phyloP scores from a whole-genome alignment of 2,329 filamentous ascomycete genomes.

The Fusarium siculi region DNA sequence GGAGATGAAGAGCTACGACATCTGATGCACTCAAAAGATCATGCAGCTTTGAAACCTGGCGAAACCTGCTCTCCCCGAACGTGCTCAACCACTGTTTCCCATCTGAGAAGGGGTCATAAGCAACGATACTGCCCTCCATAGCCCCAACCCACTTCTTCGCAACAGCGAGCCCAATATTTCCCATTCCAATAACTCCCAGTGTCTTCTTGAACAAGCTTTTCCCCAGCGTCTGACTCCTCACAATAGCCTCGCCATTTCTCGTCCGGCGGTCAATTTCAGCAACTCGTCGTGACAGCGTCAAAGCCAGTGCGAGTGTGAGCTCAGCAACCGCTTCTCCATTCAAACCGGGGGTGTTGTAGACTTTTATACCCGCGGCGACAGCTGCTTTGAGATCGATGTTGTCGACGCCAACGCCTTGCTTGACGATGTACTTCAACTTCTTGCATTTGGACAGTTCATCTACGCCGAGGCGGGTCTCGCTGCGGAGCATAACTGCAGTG shows the following conservation, averaged over 20 bases:
- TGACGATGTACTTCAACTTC: not conserved
- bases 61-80: rapidly evolving
- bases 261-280: not conserved
- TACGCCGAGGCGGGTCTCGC: not conserved
- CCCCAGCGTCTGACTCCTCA: not conserved
- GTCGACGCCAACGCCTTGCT: not conserved
- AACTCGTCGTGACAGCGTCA: not conserved
- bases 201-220: not conserved
- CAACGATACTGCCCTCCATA: not conserved
- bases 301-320: not conserved
- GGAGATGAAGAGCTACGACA: not conserved
- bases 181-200: not conserved
- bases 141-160: conserved; percentile 1
- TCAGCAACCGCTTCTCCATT: not conserved
- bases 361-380: rapidly evolving
- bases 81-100: not conserved
- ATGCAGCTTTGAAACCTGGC: not conserved
- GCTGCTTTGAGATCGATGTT: not conserved
- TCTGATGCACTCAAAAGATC: not conserved
- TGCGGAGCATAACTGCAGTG: not conserved
- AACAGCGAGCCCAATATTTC: not conserved
- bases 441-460: not conserved
- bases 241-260: not conserved
- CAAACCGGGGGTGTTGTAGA: not conserved
- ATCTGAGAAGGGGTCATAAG: not conserved